A percentile compares a stretch with the other conserved stretches of the same genome.
These are phyloP conservation scores for Peronospora belbahrii DNA, from an alignment of 352 stramenopile species.

Conservation along the genomic window DNA sequence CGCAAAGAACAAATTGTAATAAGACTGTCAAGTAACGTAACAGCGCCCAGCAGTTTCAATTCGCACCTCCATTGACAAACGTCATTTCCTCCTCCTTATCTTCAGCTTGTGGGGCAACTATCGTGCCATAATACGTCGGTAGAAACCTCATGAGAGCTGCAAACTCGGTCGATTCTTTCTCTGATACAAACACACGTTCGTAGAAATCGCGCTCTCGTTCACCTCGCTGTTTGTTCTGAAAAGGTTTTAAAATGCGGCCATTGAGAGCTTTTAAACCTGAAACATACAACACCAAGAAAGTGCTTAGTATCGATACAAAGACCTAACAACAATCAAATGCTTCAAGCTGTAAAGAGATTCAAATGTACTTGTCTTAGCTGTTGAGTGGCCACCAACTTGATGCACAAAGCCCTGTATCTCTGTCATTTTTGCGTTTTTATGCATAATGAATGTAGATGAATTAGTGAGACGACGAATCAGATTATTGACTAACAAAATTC, in stretches of 20 bases:
- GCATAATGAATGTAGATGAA: too few species aligned
- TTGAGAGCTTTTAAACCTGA: conserved; percentile 53
- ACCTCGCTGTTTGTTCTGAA: conserved; percentile 72
- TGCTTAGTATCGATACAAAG: not conserved
- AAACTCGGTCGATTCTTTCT: conserved; percentile 18
- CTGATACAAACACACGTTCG: conserved; percentile 38
- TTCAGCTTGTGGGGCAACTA: conserved; percentile 24
- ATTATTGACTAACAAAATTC: too few species aligned
- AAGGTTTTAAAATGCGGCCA: conserved; percentile 80
- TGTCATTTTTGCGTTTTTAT: too few species aligned
- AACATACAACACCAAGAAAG: not conserved
- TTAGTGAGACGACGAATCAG: too few species aligned
- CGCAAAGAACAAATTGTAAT: conserved; percentile 1
- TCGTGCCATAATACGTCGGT: conserved; percentile 54
- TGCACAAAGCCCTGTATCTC: conserved; percentile 32
- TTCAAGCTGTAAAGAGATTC: too few species aligned
- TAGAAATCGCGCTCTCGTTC: conserved; percentile 78
- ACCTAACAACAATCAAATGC: too few species aligned
- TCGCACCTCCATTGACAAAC: conserved; percentile 24
- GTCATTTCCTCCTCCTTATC: conserved; percentile 4
- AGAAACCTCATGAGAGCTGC: conserved; percentile 37
- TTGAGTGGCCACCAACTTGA: conserved; percentile 74
- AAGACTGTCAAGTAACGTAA: not conserved
- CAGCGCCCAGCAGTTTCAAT: not conserved
- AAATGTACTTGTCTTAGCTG: conserved; percentile 50